Evolutionary conservation across 331 rosid genomes (phyloP), one percentile per base, ranked within the genome.

Genomic region (Prunus yedoensis): DNA sequence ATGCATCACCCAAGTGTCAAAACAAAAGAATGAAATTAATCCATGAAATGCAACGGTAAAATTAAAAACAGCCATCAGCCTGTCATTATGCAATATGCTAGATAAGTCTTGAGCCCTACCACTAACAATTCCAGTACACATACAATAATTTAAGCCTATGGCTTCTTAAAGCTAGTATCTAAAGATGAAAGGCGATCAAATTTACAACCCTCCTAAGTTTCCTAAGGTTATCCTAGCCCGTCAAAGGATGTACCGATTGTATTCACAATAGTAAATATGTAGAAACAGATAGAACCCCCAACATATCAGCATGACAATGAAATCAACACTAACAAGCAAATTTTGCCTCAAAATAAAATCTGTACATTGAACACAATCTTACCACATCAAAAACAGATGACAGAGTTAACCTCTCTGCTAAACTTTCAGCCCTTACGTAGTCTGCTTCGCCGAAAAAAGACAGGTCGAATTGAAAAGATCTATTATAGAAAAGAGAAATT

Each of bases 401-500:
- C 77, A 75, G 74, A 71, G 81, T 80, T 80, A 89, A 87, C 83
- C 79, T 77, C 84, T 78, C 90, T 75, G 74, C 84, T 67, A 82
- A 82, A 85, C 86, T 83, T 89, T 83, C 85, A 74, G 80, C 87
- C 83, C 78, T 71, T 81, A 79, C 52, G 91, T 66, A 35, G 88
- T 87, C 94, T 77, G 79, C 94, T 83, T 85, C 88, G 49, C 90
- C 86, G 60, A 78, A 73, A 83, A 82, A 82, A 85, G 84, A 74
- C 66, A 53, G 85, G 94, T 77, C 41, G 87, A 80, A 82, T 85
- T 83, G 86, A 87, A 87, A 87, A 83, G 79, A 87, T 89, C 91
- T 89, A 89, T 77, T 81, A 79, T 69, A 54, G 72, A 78, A 89
- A 68, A 59, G 74, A 74, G 50, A 83, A 85, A 87, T 73, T 83